Evolutionary conservation across 1,139 yeast genomes (phyloP), one percentile per base, ranked within the genome.

Genomic region (Geotrichum restrictum): DNA sequence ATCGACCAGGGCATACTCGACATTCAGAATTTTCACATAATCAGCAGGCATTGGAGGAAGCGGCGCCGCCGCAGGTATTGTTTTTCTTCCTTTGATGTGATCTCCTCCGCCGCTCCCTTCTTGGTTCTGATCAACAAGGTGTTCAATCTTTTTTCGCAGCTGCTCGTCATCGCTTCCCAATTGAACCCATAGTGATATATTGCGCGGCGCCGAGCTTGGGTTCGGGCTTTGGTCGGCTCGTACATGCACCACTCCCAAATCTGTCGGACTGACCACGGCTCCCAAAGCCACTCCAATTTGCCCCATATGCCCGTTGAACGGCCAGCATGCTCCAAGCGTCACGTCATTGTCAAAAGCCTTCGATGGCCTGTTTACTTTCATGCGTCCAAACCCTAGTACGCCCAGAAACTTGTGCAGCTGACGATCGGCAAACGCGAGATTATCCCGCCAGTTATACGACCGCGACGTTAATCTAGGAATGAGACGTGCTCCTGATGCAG

Each of bases 261-360:
- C 66, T 2, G 65, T 60, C 8, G 67, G 58, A 32, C 48, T 48
- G 18, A 66, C 59, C 8, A 57, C 56, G 4, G 58, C 56, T 1
- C 68, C 64, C 34, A 70, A 57, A 4, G 53, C 45, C 16, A 70
- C 56, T 0, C 64, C 72, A 39, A 70, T 56, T 7, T 54, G 59
- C 8, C 72, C 73, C 5, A 48, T 34, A 3, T 55, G 48, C 0
- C 73, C 72, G 18, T 63, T 58, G 47, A 70, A 63, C 16, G 73
- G 67, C 74, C 74, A 70, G 56, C 73, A 70, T 42, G 60, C 60
- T 4, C 72, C 72, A 1, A 62, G 59, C 6, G 33, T 33, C 5
- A 61, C 62, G 1, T 63, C 58, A 19, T 55, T 53, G 16, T 32
- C 36, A 8, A 69, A 58, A 3, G 69, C 69, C 36, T 56, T 60